These are phyloP conservation scores for Podospora comata DNA, from an alignment of 495 filamentous ascomycete species.

Conservation along the genomic window DNA sequence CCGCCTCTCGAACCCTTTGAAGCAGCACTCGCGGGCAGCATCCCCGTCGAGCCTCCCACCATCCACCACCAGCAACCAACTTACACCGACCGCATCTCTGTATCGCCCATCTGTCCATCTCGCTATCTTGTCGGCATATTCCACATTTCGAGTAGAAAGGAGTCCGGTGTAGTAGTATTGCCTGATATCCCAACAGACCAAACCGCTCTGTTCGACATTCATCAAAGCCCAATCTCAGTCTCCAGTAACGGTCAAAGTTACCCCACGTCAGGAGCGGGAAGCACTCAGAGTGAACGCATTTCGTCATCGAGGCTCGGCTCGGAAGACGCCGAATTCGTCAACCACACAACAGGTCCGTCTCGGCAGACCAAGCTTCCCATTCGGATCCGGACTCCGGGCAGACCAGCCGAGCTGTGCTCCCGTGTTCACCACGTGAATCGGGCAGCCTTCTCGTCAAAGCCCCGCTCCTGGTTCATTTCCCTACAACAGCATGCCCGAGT, in stretches of 20 bases:
- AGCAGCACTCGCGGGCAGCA: too few relatives aligned
- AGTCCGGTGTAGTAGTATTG: neutral
- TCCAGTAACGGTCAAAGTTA: neutral
- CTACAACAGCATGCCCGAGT: slow-evolving; percentile 10
- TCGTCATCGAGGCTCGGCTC: neutral
- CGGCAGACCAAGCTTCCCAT: neutral
- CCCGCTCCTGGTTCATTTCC: neutral
- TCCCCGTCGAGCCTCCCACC: too few relatives aligned
- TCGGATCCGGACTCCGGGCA: neutral
- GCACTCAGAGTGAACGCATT: neutral
- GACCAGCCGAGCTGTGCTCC: neutral
- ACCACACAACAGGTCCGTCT: too few relatives aligned
- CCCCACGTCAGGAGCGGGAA: neutral
- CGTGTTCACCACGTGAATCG: neutral
- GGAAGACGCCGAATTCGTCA: neutral
- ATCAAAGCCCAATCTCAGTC: neutral
- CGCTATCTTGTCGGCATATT: neutral
- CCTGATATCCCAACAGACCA: neutral
- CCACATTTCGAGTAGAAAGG: neutral
- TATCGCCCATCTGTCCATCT: neutral
- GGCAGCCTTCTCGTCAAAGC: neutral
- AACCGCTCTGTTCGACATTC: neutral
- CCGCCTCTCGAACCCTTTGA: neutral
- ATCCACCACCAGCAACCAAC: neutral
- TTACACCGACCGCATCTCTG: neutral